Evolutionary conservation across 1,139 yeast genomes (phyloP).

Genomic region (Suhomyces coccinellae): DNA sequence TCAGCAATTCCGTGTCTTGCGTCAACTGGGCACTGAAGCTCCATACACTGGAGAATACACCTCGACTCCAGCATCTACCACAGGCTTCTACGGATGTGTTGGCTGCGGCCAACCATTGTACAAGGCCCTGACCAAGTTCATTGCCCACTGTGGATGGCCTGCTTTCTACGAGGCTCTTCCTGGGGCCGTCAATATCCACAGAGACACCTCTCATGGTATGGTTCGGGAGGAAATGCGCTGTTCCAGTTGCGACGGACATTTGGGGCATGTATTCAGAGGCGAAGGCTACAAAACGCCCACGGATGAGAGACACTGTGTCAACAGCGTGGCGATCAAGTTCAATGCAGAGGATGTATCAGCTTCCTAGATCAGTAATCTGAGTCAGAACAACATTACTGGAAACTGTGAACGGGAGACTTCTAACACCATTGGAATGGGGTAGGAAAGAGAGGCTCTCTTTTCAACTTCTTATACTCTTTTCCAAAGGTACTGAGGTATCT

Average conservation of each 20-base stretch:
- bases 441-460: slow-evolving; percentile 68
- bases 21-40: slow-evolving; percentile 81
- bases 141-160: slow-evolving; percentile 97
- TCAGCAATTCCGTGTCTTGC: slow-evolving; percentile 73
- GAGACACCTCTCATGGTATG: slow-evolving; percentile 72
- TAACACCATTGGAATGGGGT: slow-evolving; percentile 29
- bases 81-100: slow-evolving; percentile 79
- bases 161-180: slow-evolving; percentile 90
- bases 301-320: slow-evolving; percentile 92
- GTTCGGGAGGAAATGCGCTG: slow-evolving; percentile 86
- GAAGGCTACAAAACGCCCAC: slow-evolving; percentile 92
- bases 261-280: slow-evolving; percentile 94
- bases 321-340: slow-evolving; percentile 77
- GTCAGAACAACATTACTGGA: too few relatives aligned
- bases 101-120: slow-evolving; percentile 83
- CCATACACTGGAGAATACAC: slow-evolving; percentile 77
- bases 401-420: too few relatives aligned
- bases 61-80: slow-evolving; percentile 40
- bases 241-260: slow-evolving; percentile 85
- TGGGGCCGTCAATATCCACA: slow-evolving; percentile 62
- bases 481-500: slow-evolving; percentile 72
- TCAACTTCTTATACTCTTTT: slow-evolving; percentile 66
- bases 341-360: slow-evolving; percentile 18
- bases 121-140: slow-evolving; percentile 76
- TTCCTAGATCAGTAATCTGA: too few relatives aligned